Base-by-base conservation (phyloP, 495 filamentous ascomycete species). In the Jackrogersella minutella region DNA sequence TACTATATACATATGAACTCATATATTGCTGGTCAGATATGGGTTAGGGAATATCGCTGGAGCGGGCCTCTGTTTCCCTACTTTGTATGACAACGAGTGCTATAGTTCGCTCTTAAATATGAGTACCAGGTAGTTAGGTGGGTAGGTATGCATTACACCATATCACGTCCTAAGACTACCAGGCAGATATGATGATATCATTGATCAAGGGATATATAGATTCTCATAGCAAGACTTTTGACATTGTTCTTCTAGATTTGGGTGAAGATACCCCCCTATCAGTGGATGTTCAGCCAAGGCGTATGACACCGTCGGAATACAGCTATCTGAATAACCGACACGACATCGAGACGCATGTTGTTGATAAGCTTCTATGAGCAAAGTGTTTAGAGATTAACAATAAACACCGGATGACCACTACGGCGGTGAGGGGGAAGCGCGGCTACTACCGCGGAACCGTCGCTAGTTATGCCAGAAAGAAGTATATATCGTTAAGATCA, bases 401-500 rank as follows among this genome's bases (percentile, higher is more conserved):
- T 31, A 5, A 14, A 50, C 26, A 21, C 26, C 24, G 46, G 46
- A 50, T 33, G 46, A 6, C 46, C 26, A 13, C 26, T 26, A 50
- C 14, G 3, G 33, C 5, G 3, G 26, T 33, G 46, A 52, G 49
- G 49, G 49, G 49, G 37, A 26, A 54, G 30, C 13, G 31, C 39
- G 50, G 59, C 33, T 55, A 39, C 51, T 40, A 49, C 59, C 41
- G 59, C 31, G 33, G 40, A 8, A 2, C 59, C 19, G 41, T 62
- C 47, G 37, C 47, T 51, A 46, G 41, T 10, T 10, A 30, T 39
- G 31, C 31, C 33, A 31, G 26, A 39, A 21, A 21, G 5, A 55
- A 47, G 40, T 37, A 43, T 46, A 40, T 50, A 11, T 28, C 54
- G 44, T 34, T 31, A 52, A 37, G 41, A 60, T 68, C 66, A 39